Evolutionary conservation across 257 asterid species (phyloP), one percentile per base, ranked within the genome.

Genomic region (Leonotis leonurus): DNA sequence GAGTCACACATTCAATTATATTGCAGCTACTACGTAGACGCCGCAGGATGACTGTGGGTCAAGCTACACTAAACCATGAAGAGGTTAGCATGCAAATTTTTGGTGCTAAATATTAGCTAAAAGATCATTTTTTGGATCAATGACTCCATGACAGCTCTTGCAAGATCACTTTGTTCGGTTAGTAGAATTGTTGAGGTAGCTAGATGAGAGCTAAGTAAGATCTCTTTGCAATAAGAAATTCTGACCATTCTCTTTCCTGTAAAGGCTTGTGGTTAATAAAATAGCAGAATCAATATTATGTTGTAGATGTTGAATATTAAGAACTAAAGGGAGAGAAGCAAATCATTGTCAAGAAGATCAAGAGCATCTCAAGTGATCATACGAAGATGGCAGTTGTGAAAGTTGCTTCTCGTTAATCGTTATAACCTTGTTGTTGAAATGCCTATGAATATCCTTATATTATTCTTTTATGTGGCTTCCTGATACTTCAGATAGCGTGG

Each of bases 1-100:
- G 51, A 20, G 49, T 25, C 26, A 37, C 54, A 58, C 24, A 48
- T 27, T 18, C 21, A 32, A 49, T 56, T 70, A 41, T 64, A 79
- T 54, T 77, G 49, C 82, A 91, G 98, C 70, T 91, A 73, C 75
- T 91, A 39, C 90, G 98, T 71, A 85, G 97, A 80, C 96, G 82
- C 65, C 95, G 97, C 74, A 84, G 97, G 77, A 75, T 77, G 75
- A 84, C 82, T 81, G 80, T 68, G 71, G 78, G 73, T 69, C 87
- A 83, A 74, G 80, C 81, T 56, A 73, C 81, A 14, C 80, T 86
- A 70, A 79, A 88, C 79, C 74, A 81, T 63, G 97, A 84, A 17
- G 95, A 91, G 98, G 98, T 91, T 80, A 36, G 32, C 48, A 13
- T 69, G 70, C 68, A 26, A 51, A 35, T 44, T 22, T 27, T 20